Percentiles rank a stretch among this genome's conserved stretches.
Conservation (phyloP, 2,329 filamentous ascomycete species). For the Aspergillus sp. region DNA sequence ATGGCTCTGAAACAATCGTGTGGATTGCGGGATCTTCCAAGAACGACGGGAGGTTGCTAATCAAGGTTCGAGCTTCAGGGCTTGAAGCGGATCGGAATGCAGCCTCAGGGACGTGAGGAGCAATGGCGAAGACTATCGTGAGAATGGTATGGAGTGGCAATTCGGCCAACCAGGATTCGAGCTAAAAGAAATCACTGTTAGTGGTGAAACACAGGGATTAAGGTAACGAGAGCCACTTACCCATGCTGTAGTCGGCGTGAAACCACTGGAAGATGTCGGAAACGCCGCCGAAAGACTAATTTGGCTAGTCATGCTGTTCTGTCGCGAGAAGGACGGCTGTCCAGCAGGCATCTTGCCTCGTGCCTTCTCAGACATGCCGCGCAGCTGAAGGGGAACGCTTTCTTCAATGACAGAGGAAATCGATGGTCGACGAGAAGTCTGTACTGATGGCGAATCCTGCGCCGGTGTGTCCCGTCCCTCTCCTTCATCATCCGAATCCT, state of each 20-base stretch:
- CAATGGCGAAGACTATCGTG: constrained; percentile 66
- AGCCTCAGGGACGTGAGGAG: constrained; percentile 52
- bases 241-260: constrained; percentile 79
- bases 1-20: constrained; percentile 68
- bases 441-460: constrained; percentile 57
- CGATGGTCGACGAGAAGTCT: constrained; percentile 65
- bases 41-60: constrained; percentile 47
- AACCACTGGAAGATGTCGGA: constrained; percentile 56
- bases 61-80: constrained; percentile 44
- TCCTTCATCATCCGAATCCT: constrained; percentile 64
- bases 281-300: constrained; percentile 63
- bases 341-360: constrained; percentile 92
- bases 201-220: constrained; percentile 11
- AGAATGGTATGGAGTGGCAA: constrained; percentile 85
- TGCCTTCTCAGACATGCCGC: constrained; percentile 96
- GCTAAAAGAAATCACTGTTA: constrained; percentile 48
- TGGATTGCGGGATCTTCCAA: constrained; percentile 60
- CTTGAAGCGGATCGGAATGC: constrained; percentile 46
- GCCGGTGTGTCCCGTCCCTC: constrained; percentile 63
- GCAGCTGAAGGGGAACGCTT: constrained; percentile 75
- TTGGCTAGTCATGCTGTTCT: constrained; percentile 85
- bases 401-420: constrained; percentile 70
- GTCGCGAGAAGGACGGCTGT: constrained; percentile 77
- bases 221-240: constrained; percentile 40
- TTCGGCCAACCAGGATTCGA: constrained; percentile 91